A percentile compares a stretch with the other conserved stretches of the same genome.
These are phyloP conservation scores for Candida dajiaensis DNA, from an alignment of 805 yeast species.

Conservation along the genomic window DNA sequence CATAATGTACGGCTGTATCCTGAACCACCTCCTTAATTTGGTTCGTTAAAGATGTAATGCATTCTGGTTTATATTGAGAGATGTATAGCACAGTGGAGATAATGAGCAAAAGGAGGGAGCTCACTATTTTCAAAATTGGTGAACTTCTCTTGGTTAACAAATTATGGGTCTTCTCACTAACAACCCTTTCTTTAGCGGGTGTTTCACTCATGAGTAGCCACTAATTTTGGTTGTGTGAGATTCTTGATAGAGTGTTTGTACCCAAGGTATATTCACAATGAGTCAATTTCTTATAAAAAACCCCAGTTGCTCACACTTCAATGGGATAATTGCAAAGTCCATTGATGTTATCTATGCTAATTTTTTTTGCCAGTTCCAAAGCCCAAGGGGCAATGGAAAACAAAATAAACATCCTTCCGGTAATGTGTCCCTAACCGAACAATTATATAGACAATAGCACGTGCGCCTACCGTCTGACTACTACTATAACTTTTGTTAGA, in stretches of 20 bases:
- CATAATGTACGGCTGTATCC: background rate
- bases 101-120: background rate
- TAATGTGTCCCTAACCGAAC: too few species aligned
- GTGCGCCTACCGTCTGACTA: too few species aligned
- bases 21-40: background rate
- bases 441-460: too few species aligned
- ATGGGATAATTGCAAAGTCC: too few species aligned
- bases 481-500: too few species aligned
- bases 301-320: background rate
- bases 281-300: too few species aligned
- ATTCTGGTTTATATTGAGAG: background rate
- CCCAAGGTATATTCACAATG: too few species aligned
- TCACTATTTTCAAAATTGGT: background rate
- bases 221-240: background rate
- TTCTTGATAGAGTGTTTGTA: background rate
- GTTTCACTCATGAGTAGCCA: background rate
- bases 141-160: background rate
- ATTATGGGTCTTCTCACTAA: background rate
- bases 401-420: too few species aligned
- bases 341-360: too few species aligned
- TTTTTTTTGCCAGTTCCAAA: too few species aligned
- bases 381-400: too few species aligned
- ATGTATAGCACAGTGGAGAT: background rate
- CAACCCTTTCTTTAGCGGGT: background rate
- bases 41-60: background rate